phyloP scores from a whole-genome alignment of 257 asterid genomes.

The Nicotiana noctiflora region DNA sequence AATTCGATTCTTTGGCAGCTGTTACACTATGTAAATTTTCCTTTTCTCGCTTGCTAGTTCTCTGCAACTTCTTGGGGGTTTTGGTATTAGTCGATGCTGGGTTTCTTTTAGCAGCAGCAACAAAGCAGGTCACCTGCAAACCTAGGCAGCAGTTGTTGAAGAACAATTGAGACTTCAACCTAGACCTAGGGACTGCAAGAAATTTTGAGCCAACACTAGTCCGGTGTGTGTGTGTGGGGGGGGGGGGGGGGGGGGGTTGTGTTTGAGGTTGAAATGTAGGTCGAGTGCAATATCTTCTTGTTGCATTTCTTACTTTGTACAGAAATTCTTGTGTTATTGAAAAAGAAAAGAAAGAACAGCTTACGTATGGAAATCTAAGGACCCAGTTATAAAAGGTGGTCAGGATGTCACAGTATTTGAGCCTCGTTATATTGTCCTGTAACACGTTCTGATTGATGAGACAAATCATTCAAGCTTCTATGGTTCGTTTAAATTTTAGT shows the following conservation, averaged over 20 bases:
- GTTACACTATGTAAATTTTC: neutral
- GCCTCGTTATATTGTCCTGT: neutral
- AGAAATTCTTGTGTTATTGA: neutral
- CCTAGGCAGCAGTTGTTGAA: neutral
- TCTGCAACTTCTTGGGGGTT: neutral
- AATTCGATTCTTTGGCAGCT: conserved; percentile 3
- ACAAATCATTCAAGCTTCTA: neutral
- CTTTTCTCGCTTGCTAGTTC: neutral
- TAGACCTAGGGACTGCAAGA: conserved; percentile 2
- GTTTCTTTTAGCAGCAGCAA: neutral
- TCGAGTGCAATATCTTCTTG: neutral
- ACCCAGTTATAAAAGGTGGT: neutral
- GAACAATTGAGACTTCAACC: neutral
- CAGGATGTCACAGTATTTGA: neutral
- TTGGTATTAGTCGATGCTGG: neutral
- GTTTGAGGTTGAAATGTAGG: neutral
- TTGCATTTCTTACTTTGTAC: conserved; percentile 1
- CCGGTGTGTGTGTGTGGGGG: too few species aligned
- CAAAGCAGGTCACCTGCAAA: neutral
- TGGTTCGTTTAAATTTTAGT: neutral
- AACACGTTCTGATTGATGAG: neutral
- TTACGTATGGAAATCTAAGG: neutral
- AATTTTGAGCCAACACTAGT: neutral
- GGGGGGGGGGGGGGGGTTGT: neutral
- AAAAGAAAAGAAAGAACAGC: neutral